A percentile compares a stretch with the other conserved stretches of the same genome.
Conservation (phyloP, 2,329 filamentous ascomycete species). For the Niveomyces coronatus region DNA sequence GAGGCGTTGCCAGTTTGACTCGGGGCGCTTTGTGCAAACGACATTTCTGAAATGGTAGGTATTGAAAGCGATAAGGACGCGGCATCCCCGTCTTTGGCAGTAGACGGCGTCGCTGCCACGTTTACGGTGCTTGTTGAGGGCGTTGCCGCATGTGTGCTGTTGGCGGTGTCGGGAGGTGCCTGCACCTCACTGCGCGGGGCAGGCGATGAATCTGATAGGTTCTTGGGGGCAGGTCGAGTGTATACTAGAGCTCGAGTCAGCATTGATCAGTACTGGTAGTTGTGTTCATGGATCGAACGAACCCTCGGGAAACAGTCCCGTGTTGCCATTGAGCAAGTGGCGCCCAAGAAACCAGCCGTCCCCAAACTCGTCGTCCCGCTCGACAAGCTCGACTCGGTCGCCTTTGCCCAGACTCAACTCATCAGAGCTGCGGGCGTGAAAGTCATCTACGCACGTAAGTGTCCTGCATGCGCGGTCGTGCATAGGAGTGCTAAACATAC, state of each 20-base stretch:
- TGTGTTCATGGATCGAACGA: too few species aligned
- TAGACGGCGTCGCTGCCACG: slow-evolving; percentile 15
- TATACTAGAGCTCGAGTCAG: slow-evolving; percentile 41
- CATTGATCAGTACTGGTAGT: background rate
- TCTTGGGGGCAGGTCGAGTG: slow-evolving; percentile 47
- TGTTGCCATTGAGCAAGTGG: slow-evolving; percentile 63
- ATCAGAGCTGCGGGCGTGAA: slow-evolving; percentile 81
- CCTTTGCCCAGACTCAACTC: slow-evolving; percentile 83
- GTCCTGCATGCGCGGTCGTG: background rate
- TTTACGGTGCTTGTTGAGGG: slow-evolving; percentile 1
- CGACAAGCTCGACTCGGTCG: slow-evolving; percentile 72
- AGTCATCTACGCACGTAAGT: slow-evolving; percentile 58
- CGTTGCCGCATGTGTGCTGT: slow-evolving; percentile 13
- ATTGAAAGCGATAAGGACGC: slow-evolving; percentile 20
- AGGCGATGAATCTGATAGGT: slow-evolving; percentile 16
- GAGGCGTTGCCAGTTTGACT: slow-evolving; percentile 19
- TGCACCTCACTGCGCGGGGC: slow-evolving; percentile 3
- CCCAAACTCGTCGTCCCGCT: slow-evolving; percentile 80
- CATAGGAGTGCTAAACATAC: slow-evolving; percentile 36
- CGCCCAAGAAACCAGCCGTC: slow-evolving; percentile 78
- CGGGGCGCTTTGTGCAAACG: slow-evolving; percentile 13
- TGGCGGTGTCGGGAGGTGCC: background rate
- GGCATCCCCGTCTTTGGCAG: slow-evolving; percentile 6
- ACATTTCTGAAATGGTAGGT: slow-evolving; percentile 16
- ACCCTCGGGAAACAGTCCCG: slow-evolving; percentile 78